These are phyloP conservation scores for Aleurites moluccanus DNA, from an alignment of 441 rosid genomes.

Conservation along the genomic window DNA sequence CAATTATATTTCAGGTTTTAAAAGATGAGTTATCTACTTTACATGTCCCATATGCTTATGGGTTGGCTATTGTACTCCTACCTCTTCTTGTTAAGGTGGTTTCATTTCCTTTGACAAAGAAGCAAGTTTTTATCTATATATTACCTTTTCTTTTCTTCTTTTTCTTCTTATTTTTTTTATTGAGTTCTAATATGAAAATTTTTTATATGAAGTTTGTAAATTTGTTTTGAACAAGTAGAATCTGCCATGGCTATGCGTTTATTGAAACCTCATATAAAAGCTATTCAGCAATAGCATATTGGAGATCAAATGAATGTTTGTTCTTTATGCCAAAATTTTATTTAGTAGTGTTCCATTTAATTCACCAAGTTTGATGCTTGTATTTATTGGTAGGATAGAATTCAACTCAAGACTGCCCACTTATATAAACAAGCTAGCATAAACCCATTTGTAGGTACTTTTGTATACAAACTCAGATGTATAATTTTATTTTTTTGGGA, in stretches of 20 bases:
- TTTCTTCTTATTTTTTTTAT: background rate
- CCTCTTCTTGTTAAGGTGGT: constrained; percentile 88
- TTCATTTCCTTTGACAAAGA: constrained; percentile 88
- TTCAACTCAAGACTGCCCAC: constrained; percentile 93
- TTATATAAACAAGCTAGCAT: constrained; percentile 90
- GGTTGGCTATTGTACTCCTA: constrained; percentile 84
- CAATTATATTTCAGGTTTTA: constrained; percentile 53
- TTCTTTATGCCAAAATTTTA: background rate
- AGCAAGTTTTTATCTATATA: constrained; percentile 62
- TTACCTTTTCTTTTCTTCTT: background rate
- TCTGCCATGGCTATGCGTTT: constrained; percentile 94
- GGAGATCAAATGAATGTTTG: constrained; percentile 69
- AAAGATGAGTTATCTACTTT: constrained; percentile 72
- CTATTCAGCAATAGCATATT: constrained; percentile 73
- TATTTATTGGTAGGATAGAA: constrained; percentile 65
- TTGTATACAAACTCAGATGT: background rate
- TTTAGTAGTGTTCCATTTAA: background rate
- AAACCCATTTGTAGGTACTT: constrained; percentile 85
- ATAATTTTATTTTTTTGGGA: background rate
- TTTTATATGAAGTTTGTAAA: constrained; percentile 9
- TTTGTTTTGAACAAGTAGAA: constrained; percentile 57
- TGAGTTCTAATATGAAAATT: background rate
- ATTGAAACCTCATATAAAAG: constrained; percentile 85
- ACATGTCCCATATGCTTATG: constrained; percentile 80
- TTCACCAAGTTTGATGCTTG: constrained; percentile 18